Evolutionary conservation across 441 rosid genomes (phyloP), one percentile per base, ranked within the genome.

Genomic region (Gossypium aridum): DNA sequence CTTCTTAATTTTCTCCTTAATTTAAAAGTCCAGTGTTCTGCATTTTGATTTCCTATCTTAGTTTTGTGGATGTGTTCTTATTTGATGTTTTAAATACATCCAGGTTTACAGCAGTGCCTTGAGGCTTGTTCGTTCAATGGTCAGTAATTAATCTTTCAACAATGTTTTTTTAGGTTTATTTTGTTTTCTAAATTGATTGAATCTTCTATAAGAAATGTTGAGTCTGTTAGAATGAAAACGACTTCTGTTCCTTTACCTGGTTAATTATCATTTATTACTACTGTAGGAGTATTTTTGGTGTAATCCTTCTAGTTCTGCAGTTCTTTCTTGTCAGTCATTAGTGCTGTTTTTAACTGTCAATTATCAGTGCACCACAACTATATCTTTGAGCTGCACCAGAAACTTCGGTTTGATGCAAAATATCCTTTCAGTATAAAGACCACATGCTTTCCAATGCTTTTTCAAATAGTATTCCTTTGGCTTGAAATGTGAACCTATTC

Each of bases 41-140:
- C 26, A 20, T 43, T 39, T n/a, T 34, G 56, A 47, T 51, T 72
- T 75, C 8, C 26, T 34, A 1, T 31, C 22, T 64, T 67, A 71
- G 63, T 70, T 60, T 31, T 19, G 64, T 26, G 25, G 47, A 45
- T 66, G 12, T 49, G 14, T 43, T 68, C 76, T 68, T 60, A 49
- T 69, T 62, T 67, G 57, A 68, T 70, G 26, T 72, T 60, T 64
- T 67, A 54, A 23, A 61, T 19, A 60, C 19, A 39, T 77, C 17
- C 88, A 93, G 99, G 98, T 96, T 71, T 93, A 96, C 84, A 93
- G 97, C 92, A 96, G 98, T 72, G 99, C 98, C 69, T 86, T 96
- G 88, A 87, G 92, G 79, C 97, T 93, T 70, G 96, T 93, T 59
- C 92, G 96, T 37, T 89, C 99, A 79, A 93, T 95, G 99, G 99